Conservation (phyloP, 2,329 filamentous ascomycete species). For the Diaporthe sp. region DNA sequence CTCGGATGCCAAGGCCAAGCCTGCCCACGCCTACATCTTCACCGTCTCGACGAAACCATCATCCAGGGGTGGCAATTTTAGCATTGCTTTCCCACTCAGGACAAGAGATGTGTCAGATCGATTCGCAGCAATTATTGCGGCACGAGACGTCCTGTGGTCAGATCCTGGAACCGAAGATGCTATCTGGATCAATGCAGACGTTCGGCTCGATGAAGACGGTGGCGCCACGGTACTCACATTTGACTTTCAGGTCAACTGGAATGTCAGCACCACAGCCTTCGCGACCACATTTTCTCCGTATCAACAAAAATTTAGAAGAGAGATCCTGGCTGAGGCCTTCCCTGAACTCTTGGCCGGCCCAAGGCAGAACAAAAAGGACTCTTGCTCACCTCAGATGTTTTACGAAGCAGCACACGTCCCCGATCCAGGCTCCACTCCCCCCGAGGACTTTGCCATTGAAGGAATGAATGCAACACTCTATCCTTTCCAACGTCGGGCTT, state of each 20-base stretch:
- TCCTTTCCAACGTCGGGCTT: constrained; percentile 79
- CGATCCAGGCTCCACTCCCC: constrained; percentile 54
- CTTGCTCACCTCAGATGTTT: constrained; percentile 69
- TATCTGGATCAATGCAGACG: constrained; percentile 39
- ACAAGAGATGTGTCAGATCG: constrained; percentile 24
- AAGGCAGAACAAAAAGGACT: constrained; percentile 15
- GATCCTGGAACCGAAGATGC: constrained; percentile 37
- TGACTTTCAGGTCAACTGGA: constrained; percentile 49
- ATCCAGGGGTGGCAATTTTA: constrained; percentile 9
- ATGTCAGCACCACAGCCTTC: constrained; percentile 40
- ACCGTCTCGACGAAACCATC: constrained; percentile 33
- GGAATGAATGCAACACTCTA: constrained; percentile 68
- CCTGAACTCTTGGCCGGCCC: constrained; percentile 33
- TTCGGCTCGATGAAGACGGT: neutral
- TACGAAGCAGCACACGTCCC: constrained; percentile 79
- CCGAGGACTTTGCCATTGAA: constrained; percentile 57
- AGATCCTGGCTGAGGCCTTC: constrained; percentile 43
- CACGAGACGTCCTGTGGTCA: constrained; percentile 30
- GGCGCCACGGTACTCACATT: constrained; percentile 32
- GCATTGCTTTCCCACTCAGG: constrained; percentile 33
- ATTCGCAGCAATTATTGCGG: neutral
- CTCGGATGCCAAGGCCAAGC: constrained; percentile 19
- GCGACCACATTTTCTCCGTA: constrained; percentile 2
- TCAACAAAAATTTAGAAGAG: constrained; percentile 36
- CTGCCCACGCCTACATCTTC: constrained; percentile 19